Evolutionary conservation across 345 rosid genomes (phyloP), one percentile per base, ranked within the genome.

Genomic region (Citrus reticulata): DNA sequence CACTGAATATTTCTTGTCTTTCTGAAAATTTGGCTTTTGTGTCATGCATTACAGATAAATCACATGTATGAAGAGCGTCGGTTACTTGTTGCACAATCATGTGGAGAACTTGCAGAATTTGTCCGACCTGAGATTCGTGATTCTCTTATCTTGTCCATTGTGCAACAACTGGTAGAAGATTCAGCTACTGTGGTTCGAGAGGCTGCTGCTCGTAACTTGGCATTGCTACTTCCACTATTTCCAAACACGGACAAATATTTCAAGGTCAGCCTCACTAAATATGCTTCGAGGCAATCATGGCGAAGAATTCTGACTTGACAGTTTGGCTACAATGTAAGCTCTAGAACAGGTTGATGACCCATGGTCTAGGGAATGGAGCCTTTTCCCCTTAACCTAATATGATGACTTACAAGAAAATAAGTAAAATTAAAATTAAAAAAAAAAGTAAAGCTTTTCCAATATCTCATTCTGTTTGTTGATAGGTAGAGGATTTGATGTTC

Each of bases 401-500:
- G 82, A 81, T 83, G 81, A 72, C 80, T 79, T 79, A 78, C 64
- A 78, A 79, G 76, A 87, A 70, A 75, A 60, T 29, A 24, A 73
- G 46, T 39, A 62, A 73, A 71, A 79, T 11, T 64, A 29, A 66
- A 59, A 40, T 0, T 0, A 32, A 24, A 46, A 68, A 49, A 14
- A 22, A 29, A 49, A 58, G 57, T 63, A 35, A 72, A 82, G 81
- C 70, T 76, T 84, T 64, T 85, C 62, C 76, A 77, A 80, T 16
- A 29, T 78, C 70, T 79, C 57, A 82, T 68, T 83, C 75, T 87
- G 59, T 79, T 79, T 88, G 72, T 82, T 88, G 81, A 73, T 81
- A 95, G 98, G 97, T 95, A 69, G 99, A 93, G 86, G 99, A 92
- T 85, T 78, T 95, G 91, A 87, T 95, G 98, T 95, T 95, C 84